Evolutionary conservation across 1,284 basidiomycete species (phyloP).

Genomic region (Tylopilus sp.): DNA sequence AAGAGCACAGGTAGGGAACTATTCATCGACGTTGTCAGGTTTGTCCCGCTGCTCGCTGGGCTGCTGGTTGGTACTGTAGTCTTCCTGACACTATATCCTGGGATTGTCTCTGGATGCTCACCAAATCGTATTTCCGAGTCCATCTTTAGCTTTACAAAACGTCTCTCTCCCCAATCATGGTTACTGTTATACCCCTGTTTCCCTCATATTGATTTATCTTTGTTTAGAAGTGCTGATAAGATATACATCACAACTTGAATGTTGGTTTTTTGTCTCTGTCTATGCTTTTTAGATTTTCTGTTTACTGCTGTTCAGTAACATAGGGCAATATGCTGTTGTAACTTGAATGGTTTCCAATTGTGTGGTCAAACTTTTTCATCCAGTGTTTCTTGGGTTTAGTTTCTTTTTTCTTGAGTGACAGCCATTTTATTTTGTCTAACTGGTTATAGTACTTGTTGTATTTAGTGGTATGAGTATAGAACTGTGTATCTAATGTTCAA

Average conservation of each 20-base stretch:
- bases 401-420: no score
- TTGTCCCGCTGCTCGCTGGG: conserved; percentile 1
- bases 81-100: no score
- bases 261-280: conserved; percentile 20
- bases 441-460: no score
- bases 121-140: not conserved
- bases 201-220: conserved; percentile 9
- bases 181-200: not conserved
- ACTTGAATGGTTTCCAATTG: no score
- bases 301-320: no score
- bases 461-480: no score
- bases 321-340: no score
- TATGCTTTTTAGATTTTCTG: no score
- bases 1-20: conserved; percentile 5
- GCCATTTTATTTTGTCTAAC: no score
- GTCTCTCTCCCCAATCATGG: conserved; percentile 6
- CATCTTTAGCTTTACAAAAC: not conserved
- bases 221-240: conserved; percentile 7
- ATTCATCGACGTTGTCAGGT: conserved; percentile 7
- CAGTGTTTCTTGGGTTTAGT: no score
- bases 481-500: no score
- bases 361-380: no score
- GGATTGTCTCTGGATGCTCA: not conserved
- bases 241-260: conserved; percentile 23
- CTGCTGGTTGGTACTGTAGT: not conserved